These are phyloP conservation scores for Candida schatavii DNA, from an alignment of 805 yeast genomes.

Conservation along the genomic window DNA sequence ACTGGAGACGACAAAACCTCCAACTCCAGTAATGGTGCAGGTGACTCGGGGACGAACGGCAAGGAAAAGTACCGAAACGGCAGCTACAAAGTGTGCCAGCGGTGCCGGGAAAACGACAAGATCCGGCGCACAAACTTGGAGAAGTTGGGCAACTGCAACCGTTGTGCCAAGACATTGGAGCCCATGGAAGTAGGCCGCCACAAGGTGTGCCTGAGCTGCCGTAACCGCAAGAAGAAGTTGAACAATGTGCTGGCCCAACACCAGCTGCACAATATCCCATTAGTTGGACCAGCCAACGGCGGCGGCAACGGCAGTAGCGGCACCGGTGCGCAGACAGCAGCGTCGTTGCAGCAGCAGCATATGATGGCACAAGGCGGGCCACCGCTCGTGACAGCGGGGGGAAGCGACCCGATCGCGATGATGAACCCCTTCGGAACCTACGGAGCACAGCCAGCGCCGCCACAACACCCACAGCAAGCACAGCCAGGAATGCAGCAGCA, in stretches of 20 bases:
- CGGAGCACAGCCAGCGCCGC: slow-evolving; percentile 10
- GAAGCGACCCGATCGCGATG: not conserved
- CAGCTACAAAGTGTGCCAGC: slow-evolving; percentile 59
- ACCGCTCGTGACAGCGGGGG: not conserved
- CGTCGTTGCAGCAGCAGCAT: not conserved
- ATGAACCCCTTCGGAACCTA: not conserved
- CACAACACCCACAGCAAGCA: slow-evolving; percentile 6
- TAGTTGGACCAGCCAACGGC: slow-evolving; percentile 4
- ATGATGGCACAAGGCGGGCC: not conserved
- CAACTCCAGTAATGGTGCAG: slow-evolving; percentile 5
- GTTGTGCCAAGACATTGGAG: slow-evolving; percentile 54
- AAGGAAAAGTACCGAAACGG: slow-evolving; percentile 20
- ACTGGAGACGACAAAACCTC: slow-evolving; percentile 22
- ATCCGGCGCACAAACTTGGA: slow-evolving; percentile 55
- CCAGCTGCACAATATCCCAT: slow-evolving; percentile 6
- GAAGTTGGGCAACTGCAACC: slow-evolving; percentile 56
- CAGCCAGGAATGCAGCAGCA: slow-evolving; percentile 3
- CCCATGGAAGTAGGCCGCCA: slow-evolving; percentile 47
- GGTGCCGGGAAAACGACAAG: slow-evolving; percentile 63
- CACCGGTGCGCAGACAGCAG: not conserved
- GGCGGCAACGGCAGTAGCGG: no score
- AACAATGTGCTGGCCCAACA: slow-evolving; percentile 5
- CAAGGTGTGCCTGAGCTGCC: slow-evolving; percentile 55
- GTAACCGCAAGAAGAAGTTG: slow-evolving; percentile 49
- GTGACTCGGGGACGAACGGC: not conserved